Evolutionary conservation across 371 early-diverging fungal genomes (phyloP).

Genomic region (Dichotomocladium elegans): DNA sequence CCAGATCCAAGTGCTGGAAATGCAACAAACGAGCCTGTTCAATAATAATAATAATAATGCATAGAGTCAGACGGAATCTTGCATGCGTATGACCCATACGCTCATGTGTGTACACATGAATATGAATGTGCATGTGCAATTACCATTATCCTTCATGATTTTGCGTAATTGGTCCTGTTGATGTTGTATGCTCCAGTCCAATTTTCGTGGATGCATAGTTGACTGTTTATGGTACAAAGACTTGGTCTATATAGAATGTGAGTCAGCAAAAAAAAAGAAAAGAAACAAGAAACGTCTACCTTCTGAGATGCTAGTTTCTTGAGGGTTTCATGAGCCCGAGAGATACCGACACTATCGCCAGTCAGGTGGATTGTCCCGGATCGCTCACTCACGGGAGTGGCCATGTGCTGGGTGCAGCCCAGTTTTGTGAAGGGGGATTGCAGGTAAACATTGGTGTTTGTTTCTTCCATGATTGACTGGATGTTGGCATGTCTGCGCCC

Average conservation of each 20-base stretch:
- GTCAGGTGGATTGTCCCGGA: slow-evolving; percentile 30
- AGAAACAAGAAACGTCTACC: slow-evolving; percentile 12
- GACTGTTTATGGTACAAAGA: slow-evolving; percentile 45
- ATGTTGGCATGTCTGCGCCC: slow-evolving; percentile 59
- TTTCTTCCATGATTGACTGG: slow-evolving; percentile 63
- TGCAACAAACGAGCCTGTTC: slow-evolving; percentile 42
- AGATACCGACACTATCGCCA: slow-evolving; percentile 22
- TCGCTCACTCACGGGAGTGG: slow-evolving; percentile 12
- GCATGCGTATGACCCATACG: too few relatives aligned
- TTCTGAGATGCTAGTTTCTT: slow-evolving; percentile 31
- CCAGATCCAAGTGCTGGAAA: slow-evolving; percentile 65
- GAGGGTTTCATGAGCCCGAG: slow-evolving; percentile 28
- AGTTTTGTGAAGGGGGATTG: slow-evolving; percentile 51
- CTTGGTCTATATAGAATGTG: slow-evolving; percentile 17
- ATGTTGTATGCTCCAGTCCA: slow-evolving; percentile 74
- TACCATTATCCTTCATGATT: slow-evolving; percentile 76
- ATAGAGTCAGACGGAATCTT: too few relatives aligned
- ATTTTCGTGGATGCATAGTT: slow-evolving; percentile 55
- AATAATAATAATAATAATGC: background rate
- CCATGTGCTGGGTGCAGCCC: slow-evolving; percentile 10
- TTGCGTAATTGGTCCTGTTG: slow-evolving; percentile 57
- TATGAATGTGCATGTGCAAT: background rate
- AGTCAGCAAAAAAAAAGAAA: background rate
- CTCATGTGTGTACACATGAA: background rate
- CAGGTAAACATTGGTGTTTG: slow-evolving; percentile 61